Evolutionary conservation across 2,329 filamentous ascomycete genomes (phyloP).

Genomic region (Pestalotiopsis sp.): DNA sequence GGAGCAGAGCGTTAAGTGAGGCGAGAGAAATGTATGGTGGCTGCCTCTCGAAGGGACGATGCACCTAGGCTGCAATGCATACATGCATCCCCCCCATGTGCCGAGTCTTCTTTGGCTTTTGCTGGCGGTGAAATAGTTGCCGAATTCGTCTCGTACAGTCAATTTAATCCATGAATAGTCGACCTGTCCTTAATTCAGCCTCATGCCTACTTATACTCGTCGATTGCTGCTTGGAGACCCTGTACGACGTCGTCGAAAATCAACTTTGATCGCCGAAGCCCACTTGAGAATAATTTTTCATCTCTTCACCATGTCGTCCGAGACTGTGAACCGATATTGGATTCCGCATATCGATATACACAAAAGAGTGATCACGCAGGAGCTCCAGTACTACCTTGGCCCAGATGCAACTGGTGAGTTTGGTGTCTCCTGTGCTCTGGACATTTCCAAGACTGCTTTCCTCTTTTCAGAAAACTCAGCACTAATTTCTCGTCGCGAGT

Average conservation of each 20-base stretch:
- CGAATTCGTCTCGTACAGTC: neutral
- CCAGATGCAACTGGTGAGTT: conserved; percentile 50
- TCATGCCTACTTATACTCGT: neutral
- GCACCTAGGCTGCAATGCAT: conserved; percentile 12
- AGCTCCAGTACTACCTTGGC: conserved; percentile 61
- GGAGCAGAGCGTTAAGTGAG: conserved; percentile 12
- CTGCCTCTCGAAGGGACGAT: conserved; percentile 1
- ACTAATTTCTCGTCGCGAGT: neutral
- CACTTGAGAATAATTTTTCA: neutral
- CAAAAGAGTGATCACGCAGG: conserved; percentile 61
- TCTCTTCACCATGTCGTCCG: conserved; percentile 27
- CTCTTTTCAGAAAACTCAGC: neutral
- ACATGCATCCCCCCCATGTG: neutral
- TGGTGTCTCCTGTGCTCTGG: neutral
- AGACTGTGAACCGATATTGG: conserved; percentile 60
- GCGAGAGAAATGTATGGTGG: conserved; percentile 7
- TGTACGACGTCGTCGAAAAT: neutral
- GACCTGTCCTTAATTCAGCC: neutral
- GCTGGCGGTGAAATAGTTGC: conserved; percentile 8
- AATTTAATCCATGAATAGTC: neutral
- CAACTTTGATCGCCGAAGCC: neutral
- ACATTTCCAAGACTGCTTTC: neutral
- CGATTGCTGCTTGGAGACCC: neutral
- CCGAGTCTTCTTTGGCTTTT: neutral
- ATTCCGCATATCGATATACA: conserved; percentile 62